Percentiles rank a stretch among this genome's conserved stretches.
Conservation (phyloP, 2,329 filamentous ascomycete species). For the Blastomyces parvus region DNA sequence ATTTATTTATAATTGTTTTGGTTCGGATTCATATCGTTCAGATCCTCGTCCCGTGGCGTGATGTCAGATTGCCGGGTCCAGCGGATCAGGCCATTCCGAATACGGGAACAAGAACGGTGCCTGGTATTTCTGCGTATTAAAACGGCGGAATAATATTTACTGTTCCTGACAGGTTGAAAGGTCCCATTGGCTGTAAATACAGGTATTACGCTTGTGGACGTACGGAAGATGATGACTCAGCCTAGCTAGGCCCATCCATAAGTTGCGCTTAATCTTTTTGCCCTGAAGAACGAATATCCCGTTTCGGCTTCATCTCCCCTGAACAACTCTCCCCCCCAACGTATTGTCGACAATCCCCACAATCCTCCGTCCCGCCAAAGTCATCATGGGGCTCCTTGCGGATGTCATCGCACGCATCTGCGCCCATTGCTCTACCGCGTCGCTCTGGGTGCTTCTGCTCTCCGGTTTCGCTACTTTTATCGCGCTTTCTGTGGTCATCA, state of each 20-base stretch:
- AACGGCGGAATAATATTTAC: neutral
- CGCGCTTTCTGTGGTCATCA: constrained; percentile 56
- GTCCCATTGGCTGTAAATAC: no score
- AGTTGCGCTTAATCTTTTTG: neutral
- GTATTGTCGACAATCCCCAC: neutral
- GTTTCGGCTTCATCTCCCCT: neutral
- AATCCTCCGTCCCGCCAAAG: neutral
- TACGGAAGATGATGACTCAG: neutral
- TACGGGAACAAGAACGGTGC: no score
- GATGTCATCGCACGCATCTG: constrained; percentile 38
- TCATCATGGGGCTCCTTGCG: constrained; percentile 45
- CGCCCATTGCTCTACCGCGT: constrained; percentile 39
- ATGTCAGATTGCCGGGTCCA: no score
- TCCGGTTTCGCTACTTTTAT: constrained; percentile 41
- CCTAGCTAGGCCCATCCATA: neutral
- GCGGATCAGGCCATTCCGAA: no score
- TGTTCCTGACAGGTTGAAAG: neutral
- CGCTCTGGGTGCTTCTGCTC: constrained; percentile 37
- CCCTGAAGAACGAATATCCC: neutral
- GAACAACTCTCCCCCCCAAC: neutral
- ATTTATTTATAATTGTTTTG: no score
- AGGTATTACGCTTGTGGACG: neutral
- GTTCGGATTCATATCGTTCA: no score
- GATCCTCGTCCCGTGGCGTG: no score
- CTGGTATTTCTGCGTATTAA: neutral